Base-by-base conservation (phyloP, 1,284 basidiomycete genomes). In the Melampsora abietis-canadensis region DNA sequence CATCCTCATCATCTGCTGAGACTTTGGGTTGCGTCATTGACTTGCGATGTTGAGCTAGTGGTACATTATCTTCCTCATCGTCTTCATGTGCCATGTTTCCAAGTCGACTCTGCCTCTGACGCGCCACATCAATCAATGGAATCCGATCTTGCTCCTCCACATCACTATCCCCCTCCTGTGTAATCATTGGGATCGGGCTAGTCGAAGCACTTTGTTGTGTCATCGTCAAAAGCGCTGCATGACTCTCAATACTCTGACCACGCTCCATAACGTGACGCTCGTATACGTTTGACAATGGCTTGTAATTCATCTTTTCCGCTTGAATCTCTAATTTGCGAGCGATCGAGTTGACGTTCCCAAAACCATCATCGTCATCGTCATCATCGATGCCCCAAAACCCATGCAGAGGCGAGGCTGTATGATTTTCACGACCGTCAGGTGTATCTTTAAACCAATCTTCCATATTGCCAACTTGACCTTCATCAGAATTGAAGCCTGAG, bases 321-420 rank as follows among this genome's bases (percentile, higher is more conserved):
- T 72, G 69, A 47, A 64, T 17, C 62, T 72, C 69, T n/a, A 72
- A 61, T 57, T 63, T 72, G 27, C 61, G 69, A 47, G 69, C 69
- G 21, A 72, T 31, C 24, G 69, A 48, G 44, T 72, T 48, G 17
- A 27, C 61, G 51, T 64, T 48, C 30, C 62, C 69, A 44, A 72
- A 72, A n/a, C 61, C 61, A n/a, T 48, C 60, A 34, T 63, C 59
- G 6, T 65, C 47, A 21, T 57, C 51, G 2, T 57, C 51, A n/a
- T 57, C 51, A 57, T 27, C 51, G 6, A 24, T 21, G 17, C 21
- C 51, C 27, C 8, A 2, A 6, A 31, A 72, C 21, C 10, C 60
- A 34, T 34, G 48, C 1, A n/a, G 21, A 59, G 30, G 54, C 31
- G 37, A 62, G 27, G 57, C 44, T 46, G 59, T 47, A 61, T 60